These are phyloP conservation scores for Diaporthe velutina DNA, from an alignment of 2,329 filamentous ascomycete genomes.

Conservation along the genomic window DNA sequence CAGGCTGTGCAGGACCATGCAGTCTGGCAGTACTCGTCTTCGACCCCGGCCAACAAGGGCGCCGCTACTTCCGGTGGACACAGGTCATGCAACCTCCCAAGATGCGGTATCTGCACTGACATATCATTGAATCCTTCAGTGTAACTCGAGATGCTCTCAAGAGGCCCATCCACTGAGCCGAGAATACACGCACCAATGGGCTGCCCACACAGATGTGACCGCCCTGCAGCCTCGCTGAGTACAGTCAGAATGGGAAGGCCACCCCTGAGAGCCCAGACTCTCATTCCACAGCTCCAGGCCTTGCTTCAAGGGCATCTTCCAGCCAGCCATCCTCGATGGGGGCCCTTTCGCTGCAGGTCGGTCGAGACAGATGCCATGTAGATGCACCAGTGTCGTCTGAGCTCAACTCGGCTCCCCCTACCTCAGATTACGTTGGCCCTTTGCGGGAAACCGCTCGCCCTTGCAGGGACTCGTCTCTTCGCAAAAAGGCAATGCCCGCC, in stretches of 20 bases:
- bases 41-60: slow-evolving; percentile 1
- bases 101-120: slow-evolving; percentile 28
- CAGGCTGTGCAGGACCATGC: slow-evolving; percentile 11
- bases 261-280: slow-evolving; percentile 14
- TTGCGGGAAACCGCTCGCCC: not conserved
- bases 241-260: slow-evolving; percentile 28
- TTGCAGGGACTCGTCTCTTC: slow-evolving; percentile 11
- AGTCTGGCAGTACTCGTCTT: slow-evolving; percentile 3
- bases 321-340: slow-evolving; percentile 13
- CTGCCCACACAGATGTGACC: slow-evolving; percentile 29
- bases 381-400: slow-evolving; percentile 4
- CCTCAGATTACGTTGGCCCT: not conserved
- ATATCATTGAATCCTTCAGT: slow-evolving; percentile 38
- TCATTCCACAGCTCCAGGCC: slow-evolving; percentile 23
- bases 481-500: slow-evolving; percentile 8
- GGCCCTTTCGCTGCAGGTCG: slow-evolving; percentile 21
- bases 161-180: slow-evolving; percentile 6
- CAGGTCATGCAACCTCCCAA: slow-evolving; percentile 28
- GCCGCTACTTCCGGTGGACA: slow-evolving; percentile 12
- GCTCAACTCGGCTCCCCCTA: slow-evolving; percentile 9
- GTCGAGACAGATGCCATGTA: not conserved
- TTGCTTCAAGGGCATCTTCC: slow-evolving; percentile 22
- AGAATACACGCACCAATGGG: slow-evolving; percentile 27
- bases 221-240: slow-evolving; percentile 36
- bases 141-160: slow-evolving; percentile 34